A percentile compares a stretch with the other conserved stretches of the same genome.
Conservation (phyloP, 139 green algal species). For the Ulvella scutata region DNA sequence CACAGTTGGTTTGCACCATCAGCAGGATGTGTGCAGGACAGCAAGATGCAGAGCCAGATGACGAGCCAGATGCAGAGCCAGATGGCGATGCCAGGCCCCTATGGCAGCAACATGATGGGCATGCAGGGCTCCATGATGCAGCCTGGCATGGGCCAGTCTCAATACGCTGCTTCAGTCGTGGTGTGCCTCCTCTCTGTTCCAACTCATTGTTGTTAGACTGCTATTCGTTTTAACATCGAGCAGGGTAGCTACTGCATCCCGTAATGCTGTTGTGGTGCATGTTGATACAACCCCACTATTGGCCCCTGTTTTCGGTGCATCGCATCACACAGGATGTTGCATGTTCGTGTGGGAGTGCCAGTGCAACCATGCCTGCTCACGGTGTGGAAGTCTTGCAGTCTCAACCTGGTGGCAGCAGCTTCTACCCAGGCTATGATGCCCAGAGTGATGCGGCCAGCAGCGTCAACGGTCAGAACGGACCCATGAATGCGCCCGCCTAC, state of each 20-base stretch:
- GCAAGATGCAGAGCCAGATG: conserved; percentile 4
- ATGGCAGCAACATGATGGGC: not conserved
- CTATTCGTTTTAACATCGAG: not conserved
- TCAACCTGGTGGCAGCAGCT: not conserved
- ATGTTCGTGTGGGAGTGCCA: no score
- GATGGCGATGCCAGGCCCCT: no score
- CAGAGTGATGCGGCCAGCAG: no score
- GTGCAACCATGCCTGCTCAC: not conserved
- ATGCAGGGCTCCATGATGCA: not conserved
- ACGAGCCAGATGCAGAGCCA: not conserved
- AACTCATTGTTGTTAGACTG: not conserved
- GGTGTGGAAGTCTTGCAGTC: not conserved
- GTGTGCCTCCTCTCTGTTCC: not conserved
- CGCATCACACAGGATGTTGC: no score
- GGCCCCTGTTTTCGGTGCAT: no score
- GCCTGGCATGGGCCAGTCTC: not conserved
- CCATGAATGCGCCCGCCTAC: no score
- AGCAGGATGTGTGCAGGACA: not conserved
- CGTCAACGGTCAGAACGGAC: no score
- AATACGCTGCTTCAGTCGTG: not conserved
- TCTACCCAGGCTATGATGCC: no score
- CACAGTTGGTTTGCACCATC: no score
- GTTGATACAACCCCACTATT: no score
- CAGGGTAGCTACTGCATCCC: not conserved
- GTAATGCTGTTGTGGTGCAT: no score